Evolutionary conservation across 2,329 filamentous ascomycete species (phyloP), one percentile per base, ranked within the genome.

Genomic region (Purpureocillium takamizusanense): DNA sequence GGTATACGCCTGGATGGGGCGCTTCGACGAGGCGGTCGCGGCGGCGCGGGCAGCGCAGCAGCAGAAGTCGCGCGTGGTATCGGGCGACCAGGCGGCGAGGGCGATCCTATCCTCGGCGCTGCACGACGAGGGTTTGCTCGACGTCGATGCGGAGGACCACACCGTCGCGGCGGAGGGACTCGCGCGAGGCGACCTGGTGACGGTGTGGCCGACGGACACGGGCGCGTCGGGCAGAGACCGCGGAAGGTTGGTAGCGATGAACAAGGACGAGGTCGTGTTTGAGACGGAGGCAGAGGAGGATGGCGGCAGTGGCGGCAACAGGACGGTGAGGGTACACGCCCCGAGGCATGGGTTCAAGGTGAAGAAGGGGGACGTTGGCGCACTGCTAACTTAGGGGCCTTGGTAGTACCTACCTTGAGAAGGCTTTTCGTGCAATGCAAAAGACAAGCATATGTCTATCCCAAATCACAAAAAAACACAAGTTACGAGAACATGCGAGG

Each of bases 171-270:
- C 72, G 3, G 57, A 71, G 35, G 65, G 66, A 1, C 51, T 86
- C 43, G 57, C 59, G 36, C 64, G 59, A 42, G 81, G 79, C 2
- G 62, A 73, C 23, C 44, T 54, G 33, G 74, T 86, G 4, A 62
- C 69, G 52, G 57, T 83, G 18, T 77, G 69, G 64, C 81, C 80
- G 5, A 72, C 69, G 2, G 81, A 86, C 52, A 72, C 72, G 33
- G 81, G 80, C 6, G 67, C 61, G 37, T 65, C 55, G n/a, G 66
- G 78, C 51, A 72, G 67, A 46, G 81, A 85, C 50, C 51, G 54
- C 2, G 81, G 81, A 0, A 59, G 41, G 31, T 57, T 85, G 43
- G 59, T 80, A 12, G 63, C 65, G 18, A 50, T 84, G 36, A 63
- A 63, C 32, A 51, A 52, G 16, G 59, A 64, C 33, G 76, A 83